Conservation (phyloP, 495 filamentous ascomycete species). For the Rhypophila decipiens region DNA sequence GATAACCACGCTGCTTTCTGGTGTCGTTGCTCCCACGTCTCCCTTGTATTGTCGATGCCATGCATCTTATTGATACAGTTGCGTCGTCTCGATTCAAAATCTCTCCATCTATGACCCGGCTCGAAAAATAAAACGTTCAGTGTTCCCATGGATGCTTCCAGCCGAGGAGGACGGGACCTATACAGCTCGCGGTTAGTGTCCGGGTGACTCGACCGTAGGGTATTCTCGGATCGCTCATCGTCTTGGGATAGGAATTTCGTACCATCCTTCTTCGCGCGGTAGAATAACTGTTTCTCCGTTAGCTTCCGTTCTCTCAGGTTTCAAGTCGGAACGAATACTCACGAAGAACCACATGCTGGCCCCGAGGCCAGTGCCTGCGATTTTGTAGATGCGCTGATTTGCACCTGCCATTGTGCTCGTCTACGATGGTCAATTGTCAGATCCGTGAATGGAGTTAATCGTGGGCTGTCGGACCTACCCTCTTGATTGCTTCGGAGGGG, state of each 20-base stretch:
- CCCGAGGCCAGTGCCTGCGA: slow-evolving; percentile 76
- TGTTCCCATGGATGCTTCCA: slow-evolving; percentile 99
- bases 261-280: slow-evolving; percentile 89
- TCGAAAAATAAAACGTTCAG: too few species aligned
- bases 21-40: too few species aligned
- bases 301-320: slow-evolving; percentile 3
- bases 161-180: slow-evolving; percentile 70
- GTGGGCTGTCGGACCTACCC: neutral
- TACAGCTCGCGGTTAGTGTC: slow-evolving; percentile 19
- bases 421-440: slow-evolving; percentile 6
- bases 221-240: neutral
- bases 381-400: slow-evolving; percentile 63
- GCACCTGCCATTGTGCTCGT: slow-evolving; percentile 22
- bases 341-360: slow-evolving; percentile 99
- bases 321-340: slow-evolving; percentile 35
- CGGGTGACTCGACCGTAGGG: neutral
- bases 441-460: neutral
- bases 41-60: too few species aligned
- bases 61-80: neutral
- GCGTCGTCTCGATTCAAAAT: neutral
- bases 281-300: slow-evolving; percentile 63
- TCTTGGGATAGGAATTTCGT: slow-evolving; percentile 13
- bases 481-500: neutral
- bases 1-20: neutral
- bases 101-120: too few species aligned